Base-by-base conservation (phyloP, 2,329 filamentous ascomycete genomes). In the Alternaria brassicae region DNA sequence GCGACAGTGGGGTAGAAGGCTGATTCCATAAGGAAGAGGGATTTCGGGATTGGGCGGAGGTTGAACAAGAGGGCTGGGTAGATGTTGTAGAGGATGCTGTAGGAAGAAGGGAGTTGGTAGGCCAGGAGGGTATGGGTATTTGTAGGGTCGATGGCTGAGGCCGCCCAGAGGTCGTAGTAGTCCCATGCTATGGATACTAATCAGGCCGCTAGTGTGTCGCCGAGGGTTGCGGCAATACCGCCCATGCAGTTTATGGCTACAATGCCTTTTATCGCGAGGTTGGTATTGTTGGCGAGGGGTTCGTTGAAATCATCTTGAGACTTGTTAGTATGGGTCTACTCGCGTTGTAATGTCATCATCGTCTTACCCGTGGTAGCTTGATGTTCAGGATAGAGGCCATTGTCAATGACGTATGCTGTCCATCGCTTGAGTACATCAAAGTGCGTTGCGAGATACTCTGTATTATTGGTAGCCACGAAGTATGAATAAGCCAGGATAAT, bases 231-330 rank as follows among this genome's bases (percentile, higher is more conserved):
- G 8, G 32, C 47, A 3, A 50, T 50, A n/a, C 23, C 5, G 4
- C 15, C 3, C 47, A 50, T 50, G 19, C 30, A 34, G 15, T 50
- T 27, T n/a, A 50, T 6, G 30, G 30, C 30, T 12, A 37, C 34
- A 19, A 50, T 50, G 13, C 30, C 47, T 50, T 37, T 50, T 8
- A 37, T 23, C 21, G 47, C 47, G 30, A 50, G 47, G 47, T 50
- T 50, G 1, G 47, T 50, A 6, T 50, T 34, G 6, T 50, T 37
- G 30, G 30, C 47, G 9, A 37, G n/a, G 13, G 30, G 32, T n/a
- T 39, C 30, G 30, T 50, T 39, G 15, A 27, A 50, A 17, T 50
- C 32, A 15, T 36, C 47, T 50, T 36, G 17, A 7, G 15, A 9
- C 1, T 25, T 2, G 47, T 50, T 27, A 37, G 19, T 50, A n/a